Percentiles rank a stretch among this genome's conserved stretches.
These are phyloP conservation scores for Orbilia oligospora DNA, from an alignment of 2,329 filamentous ascomycete species.

Conservation along the genomic window DNA sequence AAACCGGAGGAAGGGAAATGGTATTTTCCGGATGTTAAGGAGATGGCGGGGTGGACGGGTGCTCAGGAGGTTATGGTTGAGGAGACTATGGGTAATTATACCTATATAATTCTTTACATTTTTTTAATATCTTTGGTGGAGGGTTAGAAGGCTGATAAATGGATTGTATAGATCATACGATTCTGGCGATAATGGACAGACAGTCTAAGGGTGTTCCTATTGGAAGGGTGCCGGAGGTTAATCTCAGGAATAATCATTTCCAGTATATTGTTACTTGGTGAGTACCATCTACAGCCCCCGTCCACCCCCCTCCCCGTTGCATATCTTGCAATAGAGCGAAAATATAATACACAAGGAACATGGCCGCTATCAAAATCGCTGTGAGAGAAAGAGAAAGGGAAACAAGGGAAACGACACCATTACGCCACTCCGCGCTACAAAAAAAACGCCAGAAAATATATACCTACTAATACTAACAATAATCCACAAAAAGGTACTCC, in stretches of 20 bases:
- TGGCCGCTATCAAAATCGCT: slow-evolving; percentile 13
- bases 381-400: background rate
- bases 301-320: background rate
- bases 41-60: slow-evolving; percentile 88
- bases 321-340: slow-evolving; percentile 1
- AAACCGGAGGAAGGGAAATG: slow-evolving; percentile 85
- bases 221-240: slow-evolving; percentile 88
- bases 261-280: slow-evolving; percentile 99
- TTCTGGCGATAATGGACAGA: slow-evolving; percentile 72
- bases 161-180: slow-evolving; percentile 9
- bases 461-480: slow-evolving; percentile 4
- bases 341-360: slow-evolving; percentile 63
- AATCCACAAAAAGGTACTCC: slow-evolving; percentile 78
- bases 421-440: background rate
- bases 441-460: slow-evolving; percentile 11
- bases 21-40: slow-evolving; percentile 91
- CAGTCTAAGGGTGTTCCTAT: slow-evolving; percentile 88
- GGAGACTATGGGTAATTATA: slow-evolving; percentile 90
- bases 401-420: slow-evolving; percentile 24
- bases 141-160: background rate
- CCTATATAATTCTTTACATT: slow-evolving; percentile 53
- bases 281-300: slow-evolving; percentile 65
- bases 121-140: slow-evolving; percentile 5
- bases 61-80: slow-evolving; percentile 95
- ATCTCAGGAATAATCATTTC: slow-evolving; percentile 93